A percentile compares a stretch with the other conserved stretches of the same genome.
These are phyloP conservation scores for Solanum rostratum DNA, from an alignment of 257 asterid genomes.

Conservation along the genomic window DNA sequence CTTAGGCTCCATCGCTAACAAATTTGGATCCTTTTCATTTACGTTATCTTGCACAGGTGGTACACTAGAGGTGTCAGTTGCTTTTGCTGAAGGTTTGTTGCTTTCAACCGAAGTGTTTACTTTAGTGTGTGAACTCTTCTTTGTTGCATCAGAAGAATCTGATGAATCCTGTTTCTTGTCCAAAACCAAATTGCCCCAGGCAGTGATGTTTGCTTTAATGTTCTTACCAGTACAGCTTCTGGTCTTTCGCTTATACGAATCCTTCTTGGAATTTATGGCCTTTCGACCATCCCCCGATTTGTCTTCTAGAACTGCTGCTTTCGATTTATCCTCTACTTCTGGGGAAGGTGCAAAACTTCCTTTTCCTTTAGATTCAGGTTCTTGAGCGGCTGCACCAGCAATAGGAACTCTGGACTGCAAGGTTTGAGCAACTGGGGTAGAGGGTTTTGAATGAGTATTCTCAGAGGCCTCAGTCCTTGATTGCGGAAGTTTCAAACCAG, in stretches of 20 bases:
- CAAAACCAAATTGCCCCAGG: slow-evolving; percentile 69
- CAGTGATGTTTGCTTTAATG: slow-evolving; percentile 53
- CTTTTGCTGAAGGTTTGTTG: slow-evolving; percentile 16
- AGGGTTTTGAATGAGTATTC: no score
- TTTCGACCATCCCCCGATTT: no score
- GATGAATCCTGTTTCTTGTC: no score
- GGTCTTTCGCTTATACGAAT: slow-evolving; percentile 50
- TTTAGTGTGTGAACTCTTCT: no score
- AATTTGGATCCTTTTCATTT: slow-evolving; percentile 11
- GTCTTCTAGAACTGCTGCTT: neutral
- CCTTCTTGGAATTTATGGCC: no score
- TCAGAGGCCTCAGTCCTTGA: no score
- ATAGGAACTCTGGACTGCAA: slow-evolving; percentile 14
- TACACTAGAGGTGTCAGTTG: neutral
- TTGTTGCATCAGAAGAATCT: no score
- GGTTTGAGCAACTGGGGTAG: no score
- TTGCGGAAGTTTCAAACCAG: no score
- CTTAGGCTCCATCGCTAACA: slow-evolving; percentile 9
- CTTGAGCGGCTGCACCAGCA: slow-evolving; percentile 8
- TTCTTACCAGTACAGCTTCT: slow-evolving; percentile 53
- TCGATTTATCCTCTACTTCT: slow-evolving; percentile 28
- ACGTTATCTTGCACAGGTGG: slow-evolving; percentile 16
- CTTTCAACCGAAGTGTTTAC: slow-evolving; percentile 12
- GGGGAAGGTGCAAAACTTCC: slow-evolving; percentile 19
- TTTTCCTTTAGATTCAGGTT: slow-evolving; percentile 10